Evolutionary conservation across 148 eudicot species (phyloP).

Genomic region (Heliamphora exappendiculata): DNA sequence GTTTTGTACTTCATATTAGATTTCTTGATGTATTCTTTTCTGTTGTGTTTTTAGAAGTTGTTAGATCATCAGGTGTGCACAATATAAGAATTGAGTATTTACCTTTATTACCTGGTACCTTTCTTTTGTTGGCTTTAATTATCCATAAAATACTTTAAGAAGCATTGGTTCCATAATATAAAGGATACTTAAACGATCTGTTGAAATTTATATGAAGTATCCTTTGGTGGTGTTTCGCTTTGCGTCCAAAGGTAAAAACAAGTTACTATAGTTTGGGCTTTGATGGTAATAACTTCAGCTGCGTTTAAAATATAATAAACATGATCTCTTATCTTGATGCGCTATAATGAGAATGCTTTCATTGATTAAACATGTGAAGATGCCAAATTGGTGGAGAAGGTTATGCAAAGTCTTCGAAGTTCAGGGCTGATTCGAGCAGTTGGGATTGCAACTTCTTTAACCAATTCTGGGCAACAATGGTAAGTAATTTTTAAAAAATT

Average conservation of each 20-base stretch:
- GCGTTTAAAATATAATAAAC: not conserved
- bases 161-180: too few species aligned
- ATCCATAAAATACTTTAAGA: not conserved
- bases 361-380: slow-evolving; percentile 30
- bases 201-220: too few species aligned
- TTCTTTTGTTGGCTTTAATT: slow-evolving; percentile 1
- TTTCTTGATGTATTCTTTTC: slow-evolving; percentile 5
- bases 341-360: not conserved
- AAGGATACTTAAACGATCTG: too few species aligned
- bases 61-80: not conserved
- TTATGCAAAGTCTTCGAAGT: slow-evolving; percentile 49
- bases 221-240: too few species aligned
- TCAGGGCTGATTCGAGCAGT: slow-evolving; percentile 58
- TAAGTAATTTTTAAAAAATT: slow-evolving; percentile 13
- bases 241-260: not conserved
- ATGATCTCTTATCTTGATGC: not conserved
- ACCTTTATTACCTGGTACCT: not conserved
- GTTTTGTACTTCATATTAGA: not conserved
- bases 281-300: not conserved
- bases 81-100: not conserved
- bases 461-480: slow-evolving; percentile 87
- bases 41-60: not conserved
- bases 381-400: slow-evolving; percentile 39
- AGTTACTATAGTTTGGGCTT: not conserved
- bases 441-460: slow-evolving; percentile 83